Evolutionary conservation across 2,329 filamentous ascomycete genomes (phyloP).

Genomic region (Lomentospora prolificans): DNA sequence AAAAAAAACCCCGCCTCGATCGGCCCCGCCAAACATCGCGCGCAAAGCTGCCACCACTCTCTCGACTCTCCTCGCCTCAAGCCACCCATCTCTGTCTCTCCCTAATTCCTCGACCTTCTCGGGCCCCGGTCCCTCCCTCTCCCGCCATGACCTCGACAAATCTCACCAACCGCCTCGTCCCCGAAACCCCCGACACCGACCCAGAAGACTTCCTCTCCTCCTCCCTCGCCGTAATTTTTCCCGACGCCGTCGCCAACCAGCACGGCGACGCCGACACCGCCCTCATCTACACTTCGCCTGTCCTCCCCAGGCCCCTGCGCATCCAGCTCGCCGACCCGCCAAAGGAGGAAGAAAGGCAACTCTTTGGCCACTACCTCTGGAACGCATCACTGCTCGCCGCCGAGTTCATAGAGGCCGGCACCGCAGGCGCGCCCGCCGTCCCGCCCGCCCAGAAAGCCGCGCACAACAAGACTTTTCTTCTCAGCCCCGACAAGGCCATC

Average conservation of each 20-base stretch:
- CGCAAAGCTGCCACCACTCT: no score
- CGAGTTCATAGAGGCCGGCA: conserved; percentile 43
- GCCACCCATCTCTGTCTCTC: no score
- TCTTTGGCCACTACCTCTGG: conserved; percentile 68
- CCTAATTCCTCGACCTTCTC: no score
- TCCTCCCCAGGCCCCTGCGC: conserved; percentile 32
- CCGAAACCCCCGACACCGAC: neutral
- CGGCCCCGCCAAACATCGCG: no score
- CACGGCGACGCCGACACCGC: conserved; percentile 53
- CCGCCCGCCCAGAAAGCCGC: no score
- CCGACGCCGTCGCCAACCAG: conserved; percentile 55
- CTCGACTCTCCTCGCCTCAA: no score
- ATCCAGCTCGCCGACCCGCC: conserved; percentile 38
- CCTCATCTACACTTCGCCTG: conserved; percentile 49
- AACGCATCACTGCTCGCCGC: conserved; percentile 51
- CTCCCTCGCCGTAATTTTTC: conserved; percentile 51
- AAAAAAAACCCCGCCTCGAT: no score
- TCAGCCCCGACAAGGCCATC: conserved; percentile 8
- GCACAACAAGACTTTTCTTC: no score
- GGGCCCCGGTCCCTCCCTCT: no score
- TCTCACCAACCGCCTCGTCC: conserved; percentile 1
- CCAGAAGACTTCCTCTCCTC: conserved; percentile 7
- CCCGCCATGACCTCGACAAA: neutral
- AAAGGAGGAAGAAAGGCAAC: conserved; percentile 41
- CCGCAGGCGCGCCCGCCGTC: conserved; percentile 20